A percentile compares a stretch with the other conserved stretches of the same genome.
phyloP scores from a whole-genome alignment of 1,284 basidiomycete genomes.

The Ceratobasidium theobromae region DNA sequence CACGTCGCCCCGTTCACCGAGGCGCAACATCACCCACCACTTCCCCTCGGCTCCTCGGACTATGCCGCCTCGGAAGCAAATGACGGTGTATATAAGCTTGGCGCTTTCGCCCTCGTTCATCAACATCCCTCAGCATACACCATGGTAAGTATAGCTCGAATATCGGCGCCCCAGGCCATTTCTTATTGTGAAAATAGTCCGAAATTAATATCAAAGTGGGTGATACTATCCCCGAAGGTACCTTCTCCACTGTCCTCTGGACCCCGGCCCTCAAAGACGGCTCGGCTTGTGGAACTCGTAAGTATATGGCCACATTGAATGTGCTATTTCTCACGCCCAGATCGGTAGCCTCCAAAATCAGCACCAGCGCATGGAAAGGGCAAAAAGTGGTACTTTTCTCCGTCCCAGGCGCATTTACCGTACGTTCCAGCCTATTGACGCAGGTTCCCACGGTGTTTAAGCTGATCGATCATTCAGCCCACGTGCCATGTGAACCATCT shows the following conservation, averaged over 20 bases:
- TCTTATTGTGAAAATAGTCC: no score
- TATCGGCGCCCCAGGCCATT: no score
- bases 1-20: no score
- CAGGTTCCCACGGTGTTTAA: conserved; percentile 35
- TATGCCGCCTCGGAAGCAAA: no score
- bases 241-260: conserved; percentile 67
- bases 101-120: no score
- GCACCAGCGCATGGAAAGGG: conserved; percentile 71
- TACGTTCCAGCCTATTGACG: conserved; percentile 44
- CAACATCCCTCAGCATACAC: no score
- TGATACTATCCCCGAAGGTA: conserved; percentile 62
- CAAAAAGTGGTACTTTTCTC: conserved; percentile 82
- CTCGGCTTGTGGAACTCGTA: conserved; percentile 42
- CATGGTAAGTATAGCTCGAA: no score
- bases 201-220: conserved; percentile 61
- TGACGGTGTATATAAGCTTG: no score
- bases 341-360: conserved; percentile 44
- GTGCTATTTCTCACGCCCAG: background rate
- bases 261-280: conserved; percentile 62
- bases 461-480: conserved; percentile 49
- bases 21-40: no score
- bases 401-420: conserved; percentile 79
- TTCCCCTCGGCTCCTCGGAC: no score
- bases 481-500: conserved; percentile 74
- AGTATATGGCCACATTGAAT: background rate